Percentiles rank a stretch among this genome's conserved stretches.
phyloP scores from a whole-genome alignment of 2,329 filamentous ascomycete species.

The Colletotrichum plurivorum region DNA sequence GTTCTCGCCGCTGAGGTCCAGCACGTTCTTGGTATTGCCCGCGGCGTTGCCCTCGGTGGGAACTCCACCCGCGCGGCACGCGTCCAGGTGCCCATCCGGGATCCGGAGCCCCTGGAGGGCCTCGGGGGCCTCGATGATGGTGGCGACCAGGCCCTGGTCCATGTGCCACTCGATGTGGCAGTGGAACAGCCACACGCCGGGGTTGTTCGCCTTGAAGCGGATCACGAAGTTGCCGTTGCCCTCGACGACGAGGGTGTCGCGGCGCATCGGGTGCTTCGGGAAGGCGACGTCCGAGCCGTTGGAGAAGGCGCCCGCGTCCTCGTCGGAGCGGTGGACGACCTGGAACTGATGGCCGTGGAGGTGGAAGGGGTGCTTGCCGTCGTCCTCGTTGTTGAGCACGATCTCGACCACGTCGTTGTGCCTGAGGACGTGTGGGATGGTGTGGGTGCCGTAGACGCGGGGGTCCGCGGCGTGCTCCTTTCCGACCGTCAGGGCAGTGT shows the following conservation, averaged over 20 bases:
- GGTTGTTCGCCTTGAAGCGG: constrained; percentile 59
- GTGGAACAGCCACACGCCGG: constrained; percentile 63
- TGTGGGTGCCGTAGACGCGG: constrained; percentile 64
- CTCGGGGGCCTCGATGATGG: constrained; percentile 50
- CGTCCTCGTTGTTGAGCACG: constrained; percentile 71
- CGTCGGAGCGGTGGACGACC: constrained; percentile 51
- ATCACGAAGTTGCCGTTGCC: constrained; percentile 65
- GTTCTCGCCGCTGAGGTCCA: constrained; percentile 60
- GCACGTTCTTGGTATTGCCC: constrained; percentile 66
- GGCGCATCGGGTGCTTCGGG: constrained; percentile 58
- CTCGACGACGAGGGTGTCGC: constrained; percentile 65
- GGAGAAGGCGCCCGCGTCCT: constrained; percentile 47
- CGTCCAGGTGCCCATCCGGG: constrained; percentile 57
- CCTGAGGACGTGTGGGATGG: constrained; percentile 67
- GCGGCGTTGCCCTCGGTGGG: constrained; percentile 71
- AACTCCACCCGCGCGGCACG: constrained; percentile 54
- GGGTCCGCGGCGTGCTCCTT: constrained; percentile 60
- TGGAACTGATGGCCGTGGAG: constrained; percentile 75
- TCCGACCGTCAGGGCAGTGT: constrained; percentile 73
- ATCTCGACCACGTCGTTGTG: constrained; percentile 69
- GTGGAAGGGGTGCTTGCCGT: constrained; percentile 74
- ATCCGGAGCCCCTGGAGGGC: constrained; percentile 60
- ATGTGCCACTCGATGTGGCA: constrained; percentile 72
- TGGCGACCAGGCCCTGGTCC: constrained; percentile 60
- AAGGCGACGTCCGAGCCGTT: constrained; percentile 55